Percentiles rank a stretch among this genome's conserved stretches.
Conservation (phyloP, 805 yeast species). For the Candida ficus region DNA sequence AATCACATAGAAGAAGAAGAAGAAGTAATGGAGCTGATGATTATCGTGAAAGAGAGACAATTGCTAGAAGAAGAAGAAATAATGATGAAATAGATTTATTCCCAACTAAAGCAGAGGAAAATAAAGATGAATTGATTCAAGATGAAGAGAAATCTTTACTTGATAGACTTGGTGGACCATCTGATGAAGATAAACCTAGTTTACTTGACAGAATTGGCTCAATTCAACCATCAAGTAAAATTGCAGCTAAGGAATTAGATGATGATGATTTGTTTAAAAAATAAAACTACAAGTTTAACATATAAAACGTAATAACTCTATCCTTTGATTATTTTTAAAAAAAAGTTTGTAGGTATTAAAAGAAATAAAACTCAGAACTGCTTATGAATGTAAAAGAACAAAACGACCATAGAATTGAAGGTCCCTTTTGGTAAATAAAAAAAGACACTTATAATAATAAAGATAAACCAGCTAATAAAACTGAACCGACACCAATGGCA, state of each 20-base stretch:
- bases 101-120: conserved; percentile 11
- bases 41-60: conserved; percentile 21
- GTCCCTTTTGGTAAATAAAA: not conserved
- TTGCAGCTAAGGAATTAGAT: conserved; percentile 4
- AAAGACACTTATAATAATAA: conserved; percentile 28
- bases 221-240: not conserved
- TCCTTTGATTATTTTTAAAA: not conserved
- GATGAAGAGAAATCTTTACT: not conserved
- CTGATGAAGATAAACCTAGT: not conserved
- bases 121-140: not conserved
- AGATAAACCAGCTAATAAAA: conserved; percentile 45
- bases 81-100: conserved; percentile 19
- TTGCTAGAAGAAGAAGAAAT: conserved; percentile 13
- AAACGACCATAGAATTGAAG: no score
- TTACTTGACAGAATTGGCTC: conserved; percentile 4
- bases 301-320: not conserved
- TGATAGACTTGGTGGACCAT: not conserved
- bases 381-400: not conserved
- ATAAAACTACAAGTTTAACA: not conserved
- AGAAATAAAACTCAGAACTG: not conserved
- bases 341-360: not conserved
- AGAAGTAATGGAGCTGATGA: not conserved
- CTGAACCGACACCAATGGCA: conserved; percentile 38
- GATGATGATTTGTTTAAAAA: conserved; percentile 13
- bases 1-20: conserved; percentile 3